phyloP scores from a whole-genome alignment of 1,284 basidiomycete genomes.

The Phaffia rhodozyma region DNA sequence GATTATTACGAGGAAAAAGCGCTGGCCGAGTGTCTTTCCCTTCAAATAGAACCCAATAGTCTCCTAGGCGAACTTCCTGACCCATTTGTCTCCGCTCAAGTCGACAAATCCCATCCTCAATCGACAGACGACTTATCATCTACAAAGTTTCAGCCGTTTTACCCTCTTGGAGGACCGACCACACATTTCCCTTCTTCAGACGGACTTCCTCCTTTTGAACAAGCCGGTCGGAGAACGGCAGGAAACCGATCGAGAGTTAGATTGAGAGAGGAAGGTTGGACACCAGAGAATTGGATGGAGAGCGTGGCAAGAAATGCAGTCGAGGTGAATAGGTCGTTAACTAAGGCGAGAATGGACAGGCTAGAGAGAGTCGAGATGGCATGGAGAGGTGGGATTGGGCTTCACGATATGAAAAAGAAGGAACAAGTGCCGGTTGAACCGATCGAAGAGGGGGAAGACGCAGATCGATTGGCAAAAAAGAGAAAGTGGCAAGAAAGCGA shows the following conservation, averaged over 20 bases:
- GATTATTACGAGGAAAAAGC: conserved; percentile 88
- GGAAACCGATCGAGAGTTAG: conserved; percentile 46
- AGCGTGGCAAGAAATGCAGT: conserved; percentile 54
- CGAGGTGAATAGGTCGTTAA: conserved; percentile 53
- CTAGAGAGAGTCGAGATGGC: conserved; percentile 35
- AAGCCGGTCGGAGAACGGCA: conserved; percentile 59
- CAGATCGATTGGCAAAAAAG: not conserved
- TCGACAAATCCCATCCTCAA: conserved; percentile 26
- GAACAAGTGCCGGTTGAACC: conserved; percentile 6
- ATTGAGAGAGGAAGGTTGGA: conserved; percentile 50
- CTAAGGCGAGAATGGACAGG: conserved; percentile 48
- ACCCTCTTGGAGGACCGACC: conserved; percentile 70
- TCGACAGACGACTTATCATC: conserved; percentile 24
- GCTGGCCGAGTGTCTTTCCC: conserved; percentile 54
- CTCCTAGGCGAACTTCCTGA: conserved; percentile 68
- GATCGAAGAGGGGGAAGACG: conserved; percentile 1
- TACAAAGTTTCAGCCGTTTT: conserved; percentile 43
- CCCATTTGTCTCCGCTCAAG: conserved; percentile 29
- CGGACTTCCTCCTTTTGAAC: conserved; percentile 68
- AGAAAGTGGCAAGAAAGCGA: too few relatives aligned
- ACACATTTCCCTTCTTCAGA: conserved; percentile 64
- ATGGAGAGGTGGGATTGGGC: conserved; percentile 22
- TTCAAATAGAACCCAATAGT: conserved; percentile 61
- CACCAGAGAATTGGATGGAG: conserved; percentile 79
- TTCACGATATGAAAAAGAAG: conserved; percentile 16